Evolutionary conservation across 805 yeast genomes (phyloP).

Genomic region (Metschnikowia kunwiensis): DNA sequence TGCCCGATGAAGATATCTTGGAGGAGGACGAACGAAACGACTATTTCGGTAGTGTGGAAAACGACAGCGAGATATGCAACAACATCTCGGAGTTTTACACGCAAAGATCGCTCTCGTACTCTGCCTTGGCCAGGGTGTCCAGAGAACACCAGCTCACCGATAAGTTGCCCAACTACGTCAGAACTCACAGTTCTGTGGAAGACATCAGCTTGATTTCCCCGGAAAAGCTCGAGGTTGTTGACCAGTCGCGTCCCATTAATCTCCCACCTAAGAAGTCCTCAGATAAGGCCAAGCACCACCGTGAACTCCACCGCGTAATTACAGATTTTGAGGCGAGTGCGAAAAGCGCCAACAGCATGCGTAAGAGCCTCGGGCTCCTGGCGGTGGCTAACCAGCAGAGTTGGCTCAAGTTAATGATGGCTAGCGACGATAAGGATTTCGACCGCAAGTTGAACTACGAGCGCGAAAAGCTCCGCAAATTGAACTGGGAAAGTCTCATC

Average conservation of each 20-base stretch:
- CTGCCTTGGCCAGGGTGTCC: slow-evolving; percentile 29
- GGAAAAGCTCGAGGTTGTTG: slow-evolving; percentile 52
- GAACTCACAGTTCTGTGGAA: slow-evolving; percentile 33
- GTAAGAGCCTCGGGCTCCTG: slow-evolving; percentile 20
- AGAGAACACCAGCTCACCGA: slow-evolving; percentile 34
- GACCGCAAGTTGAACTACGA: slow-evolving; percentile 26
- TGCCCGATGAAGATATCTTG: slow-evolving; percentile 5
- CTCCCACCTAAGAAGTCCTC: slow-evolving; percentile 59
- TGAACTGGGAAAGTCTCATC: slow-evolving; percentile 38
- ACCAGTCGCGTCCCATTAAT: slow-evolving; percentile 68
- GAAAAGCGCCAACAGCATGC: slow-evolving; percentile 22
- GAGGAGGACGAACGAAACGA: slow-evolving; percentile 17
- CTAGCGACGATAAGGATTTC: slow-evolving; percentile 23
- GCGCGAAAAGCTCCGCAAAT: slow-evolving; percentile 29
- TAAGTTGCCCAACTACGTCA: slow-evolving; percentile 38
- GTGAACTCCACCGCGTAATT: slow-evolving; percentile 48
- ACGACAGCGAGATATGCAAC: slow-evolving; percentile 34
- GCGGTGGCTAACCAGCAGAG: slow-evolving; percentile 23
- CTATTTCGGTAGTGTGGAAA: slow-evolving; percentile 17
- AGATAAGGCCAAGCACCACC: slow-evolving; percentile 56
- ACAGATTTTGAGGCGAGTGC: slow-evolving; percentile 35
- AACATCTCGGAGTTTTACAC: slow-evolving; percentile 37
- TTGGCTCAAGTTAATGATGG: slow-evolving; percentile 27
- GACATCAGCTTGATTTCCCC: slow-evolving; percentile 47
- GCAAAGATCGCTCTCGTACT: slow-evolving; percentile 33